Conservation (phyloP, 495 filamentous ascomycete genomes). For the Delitschia confertaspora region DNA sequence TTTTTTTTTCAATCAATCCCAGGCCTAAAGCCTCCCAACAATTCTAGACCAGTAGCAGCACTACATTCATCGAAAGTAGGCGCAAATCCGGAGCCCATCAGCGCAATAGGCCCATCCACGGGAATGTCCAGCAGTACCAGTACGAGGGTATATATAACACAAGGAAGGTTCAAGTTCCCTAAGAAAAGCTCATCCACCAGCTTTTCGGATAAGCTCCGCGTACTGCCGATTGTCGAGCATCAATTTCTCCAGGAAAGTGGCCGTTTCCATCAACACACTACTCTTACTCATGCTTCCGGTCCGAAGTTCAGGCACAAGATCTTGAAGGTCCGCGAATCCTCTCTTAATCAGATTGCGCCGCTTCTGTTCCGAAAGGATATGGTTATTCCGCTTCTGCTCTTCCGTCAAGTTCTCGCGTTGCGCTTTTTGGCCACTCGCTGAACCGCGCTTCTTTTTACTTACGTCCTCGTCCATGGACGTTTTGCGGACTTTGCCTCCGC, state of each 20-base stretch:
- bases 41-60: too few species aligned
- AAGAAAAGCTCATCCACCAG: too few species aligned
- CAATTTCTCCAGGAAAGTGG: slow-evolving; percentile 66
- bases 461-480: slow-evolving; percentile 10
- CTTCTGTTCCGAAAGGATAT: slow-evolving; percentile 84
- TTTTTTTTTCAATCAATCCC: too few species aligned
- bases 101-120: too few species aligned
- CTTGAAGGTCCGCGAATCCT: slow-evolving; percentile 63
- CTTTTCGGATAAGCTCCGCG: too few species aligned
- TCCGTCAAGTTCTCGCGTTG: slow-evolving; percentile 70
- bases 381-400: slow-evolving; percentile 77
- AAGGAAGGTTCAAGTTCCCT: too few species aligned
- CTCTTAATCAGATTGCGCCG: slow-evolving; percentile 68
- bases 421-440: slow-evolving; percentile 36
- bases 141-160: too few species aligned
- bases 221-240: slow-evolving; percentile 53
- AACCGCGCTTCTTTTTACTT: slow-evolving; percentile 11
- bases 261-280: slow-evolving; percentile 59
- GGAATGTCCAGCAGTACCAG: too few species aligned
- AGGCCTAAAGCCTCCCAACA: too few species aligned
- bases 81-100: too few species aligned
- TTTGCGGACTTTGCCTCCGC: slow-evolving; percentile 2
- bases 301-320: slow-evolving; percentile 61
- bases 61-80: too few species aligned
- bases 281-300: slow-evolving; percentile 69